Percentiles rank a stretch among this genome's conserved stretches.
phyloP scores from a whole-genome alignment of 176 grass and related monocot genomes.

The Dendrocalamus sinicus region DNA sequence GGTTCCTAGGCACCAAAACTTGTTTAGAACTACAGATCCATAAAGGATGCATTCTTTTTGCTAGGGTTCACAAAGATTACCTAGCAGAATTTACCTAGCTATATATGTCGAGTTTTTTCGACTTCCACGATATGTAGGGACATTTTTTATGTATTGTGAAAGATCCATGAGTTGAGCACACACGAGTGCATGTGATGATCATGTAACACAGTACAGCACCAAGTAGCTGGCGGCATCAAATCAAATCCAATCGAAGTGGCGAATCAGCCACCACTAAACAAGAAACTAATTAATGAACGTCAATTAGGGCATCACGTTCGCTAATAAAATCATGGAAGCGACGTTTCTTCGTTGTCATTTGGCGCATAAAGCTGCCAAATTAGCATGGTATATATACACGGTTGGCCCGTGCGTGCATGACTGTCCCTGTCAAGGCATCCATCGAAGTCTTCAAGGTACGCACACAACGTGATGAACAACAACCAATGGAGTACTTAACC shows the following conservation, averaged over 20 bases:
- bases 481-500: too few species aligned
- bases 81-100: too few species aligned
- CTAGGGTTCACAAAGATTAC: too few species aligned
- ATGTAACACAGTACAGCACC: not conserved
- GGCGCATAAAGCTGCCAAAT: slow-evolving; percentile 24
- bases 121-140: too few species aligned
- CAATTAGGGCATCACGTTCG: slow-evolving; percentile 8
- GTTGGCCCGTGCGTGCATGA: too few species aligned
- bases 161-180: not conserved
- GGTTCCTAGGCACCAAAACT: too few species aligned
- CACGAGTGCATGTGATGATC: not conserved
- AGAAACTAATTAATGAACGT: not conserved
- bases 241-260: not conserved
- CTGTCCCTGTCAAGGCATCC: too few species aligned
- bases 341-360: not conserved
- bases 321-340: not conserved
- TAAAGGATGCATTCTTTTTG: too few species aligned
- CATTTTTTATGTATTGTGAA: not conserved
- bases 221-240: not conserved
- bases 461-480: too few species aligned
- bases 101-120: too few species aligned
- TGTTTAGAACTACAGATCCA: too few species aligned
- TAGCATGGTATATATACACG: not conserved
- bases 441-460: too few species aligned
- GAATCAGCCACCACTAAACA: not conserved